Evolutionary conservation across 1,139 yeast species (phyloP).

Genomic region (Lodderomyces oxycetoniae): DNA sequence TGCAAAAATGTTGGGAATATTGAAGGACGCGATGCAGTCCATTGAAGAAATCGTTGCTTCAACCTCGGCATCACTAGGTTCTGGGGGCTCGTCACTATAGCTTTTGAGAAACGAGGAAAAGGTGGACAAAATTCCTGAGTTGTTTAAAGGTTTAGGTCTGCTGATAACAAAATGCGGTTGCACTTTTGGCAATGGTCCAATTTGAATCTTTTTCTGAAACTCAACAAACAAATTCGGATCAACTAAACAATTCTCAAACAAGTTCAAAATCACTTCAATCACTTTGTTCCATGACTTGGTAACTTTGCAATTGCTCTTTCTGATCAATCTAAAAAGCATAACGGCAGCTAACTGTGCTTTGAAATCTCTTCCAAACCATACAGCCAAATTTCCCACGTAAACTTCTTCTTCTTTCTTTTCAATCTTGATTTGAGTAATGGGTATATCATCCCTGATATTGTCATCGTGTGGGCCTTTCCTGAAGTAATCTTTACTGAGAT

Average conservation of each 20-base stretch:
- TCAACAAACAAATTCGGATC: constrained; percentile 63
- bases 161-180: constrained; percentile 62
- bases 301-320: constrained; percentile 49
- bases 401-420: constrained; percentile 51
- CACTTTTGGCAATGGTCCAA: constrained; percentile 55
- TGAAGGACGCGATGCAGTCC: constrained; percentile 73
- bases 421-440: constrained; percentile 45
- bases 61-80: constrained; percentile 89
- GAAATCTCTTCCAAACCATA: constrained; percentile 83
- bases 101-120: constrained; percentile 91
- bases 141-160: constrained; percentile 58
- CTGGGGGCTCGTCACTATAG: constrained; percentile 77
- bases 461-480: constrained; percentile 18
- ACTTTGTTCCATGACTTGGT: constrained; percentile 59
- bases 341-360: constrained; percentile 89
- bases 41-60: constrained; percentile 78
- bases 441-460: constrained; percentile 41
- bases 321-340: constrained; percentile 73
- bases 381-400: constrained; percentile 76
- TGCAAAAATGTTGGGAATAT: constrained; percentile 48
- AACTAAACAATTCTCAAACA: constrained; percentile 71
- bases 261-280: constrained; percentile 53
- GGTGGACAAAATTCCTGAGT: constrained; percentile 75
- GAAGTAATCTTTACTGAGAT: constrained; percentile 33
- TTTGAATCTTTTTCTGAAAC: constrained; percentile 51